Evolutionary conservation across 257 asterid species (phyloP).

Genomic region (Primulina tabacum): DNA sequence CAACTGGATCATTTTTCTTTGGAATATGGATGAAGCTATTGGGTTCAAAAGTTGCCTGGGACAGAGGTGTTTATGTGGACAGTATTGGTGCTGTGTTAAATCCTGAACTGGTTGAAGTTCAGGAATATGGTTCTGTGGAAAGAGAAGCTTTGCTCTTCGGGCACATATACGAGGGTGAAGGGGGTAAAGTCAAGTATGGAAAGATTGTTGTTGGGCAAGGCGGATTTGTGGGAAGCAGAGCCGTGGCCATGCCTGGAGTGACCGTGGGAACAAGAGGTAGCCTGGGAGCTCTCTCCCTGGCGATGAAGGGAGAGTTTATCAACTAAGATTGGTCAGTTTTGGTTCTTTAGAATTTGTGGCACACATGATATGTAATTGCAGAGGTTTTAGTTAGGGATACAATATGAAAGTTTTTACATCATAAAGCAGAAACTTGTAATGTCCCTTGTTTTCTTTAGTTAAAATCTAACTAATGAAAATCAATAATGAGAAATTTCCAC

Average conservation of each 20-base stretch:
- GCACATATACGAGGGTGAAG: conserved; percentile 69
- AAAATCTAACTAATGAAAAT: no score
- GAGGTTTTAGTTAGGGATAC: no score
- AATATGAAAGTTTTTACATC: no score
- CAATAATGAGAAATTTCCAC: no score
- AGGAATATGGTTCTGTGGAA: conserved; percentile 41
- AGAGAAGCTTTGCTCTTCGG: conserved; percentile 64
- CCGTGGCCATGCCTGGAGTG: conserved; percentile 64
- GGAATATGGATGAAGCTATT: conserved; percentile 56
- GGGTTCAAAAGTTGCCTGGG: conserved; percentile 56
- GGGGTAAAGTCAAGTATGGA: conserved; percentile 61
- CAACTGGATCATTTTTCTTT: conserved; percentile 41
- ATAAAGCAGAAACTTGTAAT: no score
- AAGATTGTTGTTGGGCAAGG: conserved; percentile 43
- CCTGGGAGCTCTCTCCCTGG: conserved; percentile 54
- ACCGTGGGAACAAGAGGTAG: conserved; percentile 42
- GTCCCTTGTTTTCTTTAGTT: no score
- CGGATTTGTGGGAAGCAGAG: conserved; percentile 60
- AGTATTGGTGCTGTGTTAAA: conserved; percentile 55
- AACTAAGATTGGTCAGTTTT: conserved; percentile 24
- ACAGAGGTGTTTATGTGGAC: conserved; percentile 46
- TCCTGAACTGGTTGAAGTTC: conserved; percentile 53
- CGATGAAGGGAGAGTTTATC: conserved; percentile 63
- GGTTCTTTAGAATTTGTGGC: conserved; percentile 13
- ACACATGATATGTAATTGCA: no score